Evolutionary conservation across 345 rosid species (phyloP), one percentile per base, ranked within the genome.

Genomic region (Eucalyptus curtisii): DNA sequence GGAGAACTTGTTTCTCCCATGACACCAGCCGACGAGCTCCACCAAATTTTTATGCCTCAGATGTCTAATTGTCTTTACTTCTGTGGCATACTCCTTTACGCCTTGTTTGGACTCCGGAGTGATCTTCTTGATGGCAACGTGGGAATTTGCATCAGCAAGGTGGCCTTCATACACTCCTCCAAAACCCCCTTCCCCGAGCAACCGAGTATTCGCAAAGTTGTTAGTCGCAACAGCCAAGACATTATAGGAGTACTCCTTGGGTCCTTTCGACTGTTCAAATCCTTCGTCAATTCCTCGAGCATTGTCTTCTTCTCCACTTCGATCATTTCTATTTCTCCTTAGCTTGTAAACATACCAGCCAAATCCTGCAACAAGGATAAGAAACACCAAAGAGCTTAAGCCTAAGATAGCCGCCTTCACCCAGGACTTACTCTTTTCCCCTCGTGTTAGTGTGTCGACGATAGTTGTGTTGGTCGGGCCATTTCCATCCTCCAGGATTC

Each of bases 391-490:
- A 19, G 53, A 30, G 76, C 55, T 49, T 15, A 25, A 47, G 31
- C 27, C 81, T 25, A 76, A 31, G 1, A 14, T 50, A 20, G 31
- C 66, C 7, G 2, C 66, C 66, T 6, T 53, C 59, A 9, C 11
- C 59, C 12, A 53, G 27, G 59, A 53, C 59, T 8, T 53, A 53
- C 59, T 53, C 25, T 79, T 79, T 79, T 42, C 16, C 47, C 40
- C 53, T 50, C 53, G 20, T 50, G 20, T 50, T 50, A 4, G 8
- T 16, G 53, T 50, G 53, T 6, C 1, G 0, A 49, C 2, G 3
- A 3, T 0, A 49, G 53, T 49, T 0, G 0, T 3, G 3, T 16
- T 50, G 19, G 20, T 50, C 22, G 53, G 16, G 22, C 53, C 53
- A 50, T 17, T 50, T 50, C 1, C 53, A 50, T 50, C 0, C 8